Conservation (phyloP, 2,329 filamentous ascomycete species). For the Diaporthe velutina region DNA sequence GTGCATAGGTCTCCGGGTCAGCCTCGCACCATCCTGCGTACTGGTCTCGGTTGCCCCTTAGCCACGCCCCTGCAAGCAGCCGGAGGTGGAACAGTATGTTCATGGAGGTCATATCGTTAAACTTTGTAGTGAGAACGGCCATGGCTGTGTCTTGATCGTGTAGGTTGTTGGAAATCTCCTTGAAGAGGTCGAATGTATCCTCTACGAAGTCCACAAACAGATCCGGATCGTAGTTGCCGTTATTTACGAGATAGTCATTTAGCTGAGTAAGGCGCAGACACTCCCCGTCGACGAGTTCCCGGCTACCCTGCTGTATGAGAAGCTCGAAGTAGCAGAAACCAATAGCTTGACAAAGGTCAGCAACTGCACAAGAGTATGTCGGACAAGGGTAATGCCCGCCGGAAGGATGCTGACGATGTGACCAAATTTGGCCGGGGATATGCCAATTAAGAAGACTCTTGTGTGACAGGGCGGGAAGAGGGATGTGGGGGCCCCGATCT, state of each 20-base stretch:
- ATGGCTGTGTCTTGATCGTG: slow-evolving; percentile 70
- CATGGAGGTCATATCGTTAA: slow-evolving; percentile 79
- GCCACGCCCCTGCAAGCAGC: slow-evolving; percentile 85
- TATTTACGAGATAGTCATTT: slow-evolving; percentile 76
- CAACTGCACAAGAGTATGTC: neutral
- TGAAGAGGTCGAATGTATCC: slow-evolving; percentile 77
- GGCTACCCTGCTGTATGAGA: slow-evolving; percentile 77
- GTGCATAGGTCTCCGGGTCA: slow-evolving; percentile 76
- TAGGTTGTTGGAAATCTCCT: slow-evolving; percentile 71
- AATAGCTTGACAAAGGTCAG: slow-evolving; percentile 73
- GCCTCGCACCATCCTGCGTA: slow-evolving; percentile 79
- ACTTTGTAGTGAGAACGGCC: slow-evolving; percentile 69
- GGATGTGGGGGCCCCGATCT: neutral
- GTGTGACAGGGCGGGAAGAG: neutral
- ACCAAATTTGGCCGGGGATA: neutral
- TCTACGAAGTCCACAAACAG: slow-evolving; percentile 88
- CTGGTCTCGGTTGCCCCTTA: slow-evolving; percentile 78
- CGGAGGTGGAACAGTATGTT: slow-evolving; percentile 89
- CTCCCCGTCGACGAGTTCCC: slow-evolving; percentile 76
- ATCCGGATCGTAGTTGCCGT: slow-evolving; percentile 78
- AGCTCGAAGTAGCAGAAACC: slow-evolving; percentile 95
- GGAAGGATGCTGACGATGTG: neutral
- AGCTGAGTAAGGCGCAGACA: slow-evolving; percentile 78
- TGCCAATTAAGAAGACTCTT: neutral
- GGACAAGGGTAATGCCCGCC: neutral